Base-by-base conservation (phyloP, 805 yeast species). In the Yamadazyma laniorum region DNA sequence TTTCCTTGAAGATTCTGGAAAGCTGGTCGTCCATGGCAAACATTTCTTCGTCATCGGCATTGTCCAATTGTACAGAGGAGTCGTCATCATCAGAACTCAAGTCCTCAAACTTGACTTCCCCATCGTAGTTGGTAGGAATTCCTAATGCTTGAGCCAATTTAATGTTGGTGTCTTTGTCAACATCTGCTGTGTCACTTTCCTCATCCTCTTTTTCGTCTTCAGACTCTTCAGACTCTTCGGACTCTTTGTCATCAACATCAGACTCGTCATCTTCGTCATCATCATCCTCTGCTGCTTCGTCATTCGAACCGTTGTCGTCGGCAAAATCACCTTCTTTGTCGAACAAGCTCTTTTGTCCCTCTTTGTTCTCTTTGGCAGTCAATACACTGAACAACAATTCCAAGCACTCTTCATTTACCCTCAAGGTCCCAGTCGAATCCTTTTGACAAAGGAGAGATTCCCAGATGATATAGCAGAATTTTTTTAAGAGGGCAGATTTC, bases 21-120 rank as follows among this genome's bases (percentile, higher is more conserved):
- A 91, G 66, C 44, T 88, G 93, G 16, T 74, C 85, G 56, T 91
- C 98, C 51, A 91, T 75, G 15, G 90, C 95, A 82, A 89, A 80
- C 98, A 91, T 91, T 57, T 89, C 89, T 51, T 90, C 96, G 59
- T 90, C 97, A 43, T 90, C 95, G 95, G 89, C 86, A 0, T 91
- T 80, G 29, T 65, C 71, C 0, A 70, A 63, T 48, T 85, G 95
- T 35, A 81, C 85, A 5, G 76, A 74, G 19, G 75, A 81, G 19
- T 70, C 77, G 14, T 67, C 77, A 14, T 56, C 62, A 16, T 40
- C 51, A 5, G 67, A 59, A 27, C 55, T 57, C 32, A 67, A 45
- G 16, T 64, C 74, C 11, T 60, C 64, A 41, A 59, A 65, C 42
- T 70, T 70, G 22, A 70, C 75, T 47, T 70, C 75, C 6, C 75